Conservation (phyloP, 495 filamentous ascomycete genomes). For the Lophium mytilinum region DNA sequence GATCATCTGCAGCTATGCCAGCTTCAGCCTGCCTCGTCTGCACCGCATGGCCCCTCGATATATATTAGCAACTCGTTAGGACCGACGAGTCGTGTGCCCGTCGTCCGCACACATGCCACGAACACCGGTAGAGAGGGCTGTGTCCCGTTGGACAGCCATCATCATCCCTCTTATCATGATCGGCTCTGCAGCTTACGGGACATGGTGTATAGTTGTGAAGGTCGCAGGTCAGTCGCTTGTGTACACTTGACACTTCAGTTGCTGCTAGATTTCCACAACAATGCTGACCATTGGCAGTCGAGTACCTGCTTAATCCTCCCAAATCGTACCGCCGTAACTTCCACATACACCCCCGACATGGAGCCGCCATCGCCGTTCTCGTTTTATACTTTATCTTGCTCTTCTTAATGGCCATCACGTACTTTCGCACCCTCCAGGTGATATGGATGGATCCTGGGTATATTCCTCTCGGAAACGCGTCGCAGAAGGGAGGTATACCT, state of each 20-base stretch:
- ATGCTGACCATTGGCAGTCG: not conserved
- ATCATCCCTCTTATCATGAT: not conserved
- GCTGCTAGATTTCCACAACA: not conserved
- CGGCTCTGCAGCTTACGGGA: not conserved
- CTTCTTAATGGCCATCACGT: conserved; percentile 4
- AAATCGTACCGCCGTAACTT: not conserved
- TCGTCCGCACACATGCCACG: no score
- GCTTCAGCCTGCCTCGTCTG: no score
- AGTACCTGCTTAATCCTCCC: conserved; percentile 17
- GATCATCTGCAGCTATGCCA: no score
- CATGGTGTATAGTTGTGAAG: not conserved
- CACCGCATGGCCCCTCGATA: no score
- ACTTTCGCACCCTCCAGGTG: conserved; percentile 20
- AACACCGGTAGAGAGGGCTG: no score
- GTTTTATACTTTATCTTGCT: conserved; percentile 21
- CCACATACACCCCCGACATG: conserved; percentile 1
- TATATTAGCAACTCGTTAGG: no score
- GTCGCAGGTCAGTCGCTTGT: not conserved
- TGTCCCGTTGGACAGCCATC: not conserved
- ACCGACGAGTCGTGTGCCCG: no score
- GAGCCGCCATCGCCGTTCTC: conserved; percentile 14
- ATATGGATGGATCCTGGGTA: conserved; percentile 20
- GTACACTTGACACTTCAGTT: not conserved
- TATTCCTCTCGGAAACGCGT: conserved; percentile 5
- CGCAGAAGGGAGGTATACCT: conserved; percentile 1